Evolutionary conservation across 768 basidiomycete genomes (phyloP).

Genomic region (Podaxis sp.): DNA sequence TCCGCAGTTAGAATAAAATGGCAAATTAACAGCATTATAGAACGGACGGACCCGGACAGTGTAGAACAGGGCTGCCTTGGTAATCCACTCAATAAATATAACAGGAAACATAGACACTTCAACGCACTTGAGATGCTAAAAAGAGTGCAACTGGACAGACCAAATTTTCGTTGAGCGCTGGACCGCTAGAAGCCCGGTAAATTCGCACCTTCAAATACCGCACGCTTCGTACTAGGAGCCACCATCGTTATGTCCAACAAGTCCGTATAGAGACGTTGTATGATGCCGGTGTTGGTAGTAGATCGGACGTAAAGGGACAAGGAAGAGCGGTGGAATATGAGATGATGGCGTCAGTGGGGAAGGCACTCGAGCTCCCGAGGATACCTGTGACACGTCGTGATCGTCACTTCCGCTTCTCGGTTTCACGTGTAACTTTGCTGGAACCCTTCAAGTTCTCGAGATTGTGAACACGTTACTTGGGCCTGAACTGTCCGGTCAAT

Average conservation of each 20-base stretch:
- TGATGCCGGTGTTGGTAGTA: no score
- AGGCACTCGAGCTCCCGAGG: neutral
- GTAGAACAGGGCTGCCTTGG: constrained; percentile 78
- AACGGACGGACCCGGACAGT: constrained; percentile 60
- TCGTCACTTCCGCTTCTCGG: neutral
- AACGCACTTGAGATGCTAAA: constrained; percentile 50
- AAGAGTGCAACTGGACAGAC: constrained; percentile 47
- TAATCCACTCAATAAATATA: constrained; percentile 23
- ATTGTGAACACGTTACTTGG: neutral
- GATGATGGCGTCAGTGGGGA: neutral
- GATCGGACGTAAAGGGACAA: neutral
- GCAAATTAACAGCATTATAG: neutral
- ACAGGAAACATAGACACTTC: constrained; percentile 3
- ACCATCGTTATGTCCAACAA: constrained; percentile 23
- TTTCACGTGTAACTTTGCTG: neutral
- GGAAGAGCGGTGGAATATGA: neutral
- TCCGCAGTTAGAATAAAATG: constrained; percentile 1
- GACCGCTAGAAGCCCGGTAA: constrained; percentile 3
- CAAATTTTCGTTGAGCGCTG: constrained; percentile 14
- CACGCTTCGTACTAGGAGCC: constrained; percentile 39
- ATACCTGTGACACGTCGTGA: neutral
- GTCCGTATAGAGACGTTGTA: neutral
- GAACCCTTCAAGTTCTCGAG: neutral
- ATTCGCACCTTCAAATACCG: constrained; percentile 43
- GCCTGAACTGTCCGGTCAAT: neutral